Conservation (phyloP, 2,329 filamentous ascomycete species). For the Trichoderma koningiopsis region DNA sequence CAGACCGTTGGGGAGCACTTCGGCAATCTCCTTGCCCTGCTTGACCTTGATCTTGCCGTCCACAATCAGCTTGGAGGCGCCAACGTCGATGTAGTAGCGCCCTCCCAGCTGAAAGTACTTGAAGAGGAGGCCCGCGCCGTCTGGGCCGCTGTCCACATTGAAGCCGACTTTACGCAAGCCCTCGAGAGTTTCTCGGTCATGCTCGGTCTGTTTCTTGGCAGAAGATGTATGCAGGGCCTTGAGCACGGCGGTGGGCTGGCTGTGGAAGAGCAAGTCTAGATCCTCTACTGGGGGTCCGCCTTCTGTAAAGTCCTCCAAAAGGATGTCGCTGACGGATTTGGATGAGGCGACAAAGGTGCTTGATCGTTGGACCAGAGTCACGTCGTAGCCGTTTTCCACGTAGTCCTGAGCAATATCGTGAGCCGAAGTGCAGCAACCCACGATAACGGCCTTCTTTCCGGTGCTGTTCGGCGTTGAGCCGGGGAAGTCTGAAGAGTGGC, state of each 20-base stretch:
- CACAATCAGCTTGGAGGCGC: constrained; percentile 61
- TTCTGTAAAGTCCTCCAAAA: constrained; percentile 54
- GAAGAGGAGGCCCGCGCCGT: constrained; percentile 58
- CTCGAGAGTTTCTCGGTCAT: constrained; percentile 44
- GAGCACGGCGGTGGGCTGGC: constrained; percentile 59
- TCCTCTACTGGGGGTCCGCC: constrained; percentile 64
- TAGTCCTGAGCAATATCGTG: constrained; percentile 72
- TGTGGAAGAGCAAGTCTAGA: constrained; percentile 62
- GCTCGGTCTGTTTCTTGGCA: constrained; percentile 38
- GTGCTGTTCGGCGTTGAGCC: constrained; percentile 51
- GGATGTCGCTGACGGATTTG: constrained; percentile 53
- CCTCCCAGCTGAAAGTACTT: constrained; percentile 69
- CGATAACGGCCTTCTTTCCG: constrained; percentile 63
- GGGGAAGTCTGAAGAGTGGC: constrained; percentile 63
- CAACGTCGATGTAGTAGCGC: constrained; percentile 72
- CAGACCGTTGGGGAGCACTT: constrained; percentile 50
- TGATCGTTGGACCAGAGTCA: constrained; percentile 71
- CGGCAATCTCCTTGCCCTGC: constrained; percentile 57
- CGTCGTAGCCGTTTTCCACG: constrained; percentile 64
- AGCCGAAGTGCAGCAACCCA: constrained; percentile 69
- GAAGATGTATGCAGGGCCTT: constrained; percentile 59
- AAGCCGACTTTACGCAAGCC: constrained; percentile 61
- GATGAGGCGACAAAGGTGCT: constrained; percentile 66
- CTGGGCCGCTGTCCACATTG: constrained; percentile 59
- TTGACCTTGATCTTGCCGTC: constrained; percentile 67